A percentile compares a stretch with the other conserved stretches of the same genome.
Evolutionary conservation across 2,329 filamentous ascomycete species (phyloP).

Genomic region (Diaporthe helianthi): DNA sequence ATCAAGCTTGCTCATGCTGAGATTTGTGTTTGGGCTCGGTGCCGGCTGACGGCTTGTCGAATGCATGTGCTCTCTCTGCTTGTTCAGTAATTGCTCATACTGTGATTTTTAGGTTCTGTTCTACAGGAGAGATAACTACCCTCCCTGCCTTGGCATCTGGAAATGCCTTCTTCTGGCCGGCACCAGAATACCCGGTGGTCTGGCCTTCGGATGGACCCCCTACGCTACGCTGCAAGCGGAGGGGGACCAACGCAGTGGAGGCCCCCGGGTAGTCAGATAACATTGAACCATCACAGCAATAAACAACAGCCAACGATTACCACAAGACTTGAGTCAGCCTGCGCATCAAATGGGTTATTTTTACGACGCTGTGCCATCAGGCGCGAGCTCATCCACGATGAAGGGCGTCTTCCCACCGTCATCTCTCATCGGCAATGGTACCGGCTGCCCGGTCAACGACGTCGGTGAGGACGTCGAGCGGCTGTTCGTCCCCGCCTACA

Average conservation of each 20-base stretch:
- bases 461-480: neutral
- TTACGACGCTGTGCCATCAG: neutral
- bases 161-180: too few species aligned
- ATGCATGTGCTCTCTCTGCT: neutral
- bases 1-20: neutral
- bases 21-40: neutral
- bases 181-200: too few species aligned
- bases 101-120: too few species aligned
- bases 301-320: neutral
- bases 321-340: neutral
- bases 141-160: too few species aligned
- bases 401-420: neutral
- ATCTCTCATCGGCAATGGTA: neutral
- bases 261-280: neutral
- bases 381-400: neutral
- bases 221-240: too few species aligned
- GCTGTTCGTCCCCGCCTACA: constrained; percentile 11
- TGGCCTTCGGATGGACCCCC: too few species aligned
- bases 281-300: neutral
- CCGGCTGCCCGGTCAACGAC: neutral
- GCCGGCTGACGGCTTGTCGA: neutral
- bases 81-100: neutral
- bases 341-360: too few species aligned
- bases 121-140: too few species aligned
- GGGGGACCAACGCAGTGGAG: too few species aligned